phyloP scores from a whole-genome alignment of 441 rosid genomes.

The Pelargonium australe region DNA sequence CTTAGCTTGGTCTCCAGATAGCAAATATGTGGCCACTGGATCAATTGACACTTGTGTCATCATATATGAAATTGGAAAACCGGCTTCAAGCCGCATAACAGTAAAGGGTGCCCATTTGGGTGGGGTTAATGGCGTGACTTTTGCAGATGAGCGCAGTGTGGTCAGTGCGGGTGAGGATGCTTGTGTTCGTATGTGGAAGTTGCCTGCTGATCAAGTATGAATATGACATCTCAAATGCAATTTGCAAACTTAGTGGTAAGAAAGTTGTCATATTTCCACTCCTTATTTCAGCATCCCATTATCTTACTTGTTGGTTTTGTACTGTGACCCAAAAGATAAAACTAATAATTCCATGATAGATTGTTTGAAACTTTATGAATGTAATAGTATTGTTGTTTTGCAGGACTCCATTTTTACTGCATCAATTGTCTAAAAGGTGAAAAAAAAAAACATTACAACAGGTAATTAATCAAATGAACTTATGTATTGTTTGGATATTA shows the following conservation, averaged over 20 bases:
- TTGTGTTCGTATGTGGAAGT: slow-evolving; percentile 34
- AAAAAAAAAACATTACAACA: not conserved
- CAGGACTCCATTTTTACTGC: slow-evolving; percentile 1
- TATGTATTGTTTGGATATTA: not conserved
- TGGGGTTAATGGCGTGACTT: slow-evolving; percentile 40
- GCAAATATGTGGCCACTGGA: slow-evolving; percentile 37
- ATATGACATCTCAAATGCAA: not conserved
- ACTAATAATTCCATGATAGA: not conserved
- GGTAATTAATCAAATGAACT: not conserved
- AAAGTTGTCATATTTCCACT: not conserved
- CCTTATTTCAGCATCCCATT: not conserved
- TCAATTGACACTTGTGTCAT: slow-evolving; percentile 37
- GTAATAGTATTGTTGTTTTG: not conserved
- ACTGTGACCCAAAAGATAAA: not conserved
- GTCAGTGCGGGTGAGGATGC: slow-evolving; percentile 44
- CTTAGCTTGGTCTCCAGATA: slow-evolving; percentile 41
- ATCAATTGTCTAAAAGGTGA: not conserved
- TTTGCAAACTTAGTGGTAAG: not conserved
- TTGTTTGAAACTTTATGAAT: not conserved
- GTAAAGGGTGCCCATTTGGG: slow-evolving; percentile 39
- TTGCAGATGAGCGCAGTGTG: slow-evolving; percentile 27
- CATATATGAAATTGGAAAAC: slow-evolving; percentile 36
- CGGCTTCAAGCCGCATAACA: slow-evolving; percentile 33
- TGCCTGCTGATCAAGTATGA: not conserved
- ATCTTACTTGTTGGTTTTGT: not conserved